Conservation (phyloP, 352 stramenopile genomes). For the Phytophthora pseudosyringae region DNA sequence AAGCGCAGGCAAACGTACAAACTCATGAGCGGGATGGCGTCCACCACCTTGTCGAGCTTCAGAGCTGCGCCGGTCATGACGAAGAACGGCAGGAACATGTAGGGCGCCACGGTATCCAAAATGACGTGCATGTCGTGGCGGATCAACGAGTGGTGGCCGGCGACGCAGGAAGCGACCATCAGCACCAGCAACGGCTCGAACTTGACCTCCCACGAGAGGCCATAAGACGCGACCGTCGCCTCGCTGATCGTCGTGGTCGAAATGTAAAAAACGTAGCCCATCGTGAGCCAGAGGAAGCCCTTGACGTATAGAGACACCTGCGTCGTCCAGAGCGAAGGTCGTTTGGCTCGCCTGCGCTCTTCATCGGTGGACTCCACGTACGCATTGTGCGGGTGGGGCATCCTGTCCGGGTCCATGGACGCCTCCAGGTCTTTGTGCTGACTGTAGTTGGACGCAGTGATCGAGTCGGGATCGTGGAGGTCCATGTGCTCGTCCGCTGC, state of each 20-base stretch:
- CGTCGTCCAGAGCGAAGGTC: conserved; percentile 30
- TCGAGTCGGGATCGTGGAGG: conserved; percentile 28
- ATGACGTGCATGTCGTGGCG: conserved; percentile 85
- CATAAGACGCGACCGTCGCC: conserved; percentile 48
- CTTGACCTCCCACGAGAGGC: conserved; percentile 71
- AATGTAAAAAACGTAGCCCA: conserved; percentile 72
- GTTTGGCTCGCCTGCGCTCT: conserved; percentile 16
- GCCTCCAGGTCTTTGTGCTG: conserved; percentile 35
- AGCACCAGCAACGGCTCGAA: conserved; percentile 75
- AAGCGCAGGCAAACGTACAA: conserved; percentile 66
- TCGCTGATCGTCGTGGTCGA: conserved; percentile 53
- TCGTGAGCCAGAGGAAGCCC: conserved; percentile 68
- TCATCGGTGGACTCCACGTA: conserved; percentile 47
- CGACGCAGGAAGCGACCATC: conserved; percentile 69
- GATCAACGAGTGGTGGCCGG: conserved; percentile 65
- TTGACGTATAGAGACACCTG: conserved; percentile 58
- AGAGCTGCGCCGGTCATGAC: conserved; percentile 77
- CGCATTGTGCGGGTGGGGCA: conserved; percentile 61
- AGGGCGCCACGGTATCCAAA: conserved; percentile 66
- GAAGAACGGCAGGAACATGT: conserved; percentile 83
- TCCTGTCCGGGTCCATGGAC: conserved; percentile 42
- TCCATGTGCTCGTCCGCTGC: conserved; percentile 42
- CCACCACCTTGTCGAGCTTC: conserved; percentile 67
- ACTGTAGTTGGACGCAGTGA: conserved; percentile 16
- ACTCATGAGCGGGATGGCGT: conserved; percentile 70